Evolutionary conservation across 2,329 filamentous ascomycete genomes (phyloP).

Genomic region (Neonectria neomacrospora): DNA sequence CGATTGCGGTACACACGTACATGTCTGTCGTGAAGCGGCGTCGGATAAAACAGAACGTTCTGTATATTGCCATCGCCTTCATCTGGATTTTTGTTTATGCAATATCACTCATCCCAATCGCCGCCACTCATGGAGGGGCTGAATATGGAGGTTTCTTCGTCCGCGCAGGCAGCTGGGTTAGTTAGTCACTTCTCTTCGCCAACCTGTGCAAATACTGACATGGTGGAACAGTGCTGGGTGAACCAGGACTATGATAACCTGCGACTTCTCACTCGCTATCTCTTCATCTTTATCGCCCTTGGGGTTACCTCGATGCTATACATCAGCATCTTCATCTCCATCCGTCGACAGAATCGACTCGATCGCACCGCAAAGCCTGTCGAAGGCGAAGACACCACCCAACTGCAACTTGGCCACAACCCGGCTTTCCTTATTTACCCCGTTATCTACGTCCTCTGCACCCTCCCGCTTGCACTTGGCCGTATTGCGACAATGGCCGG

Average conservation of each 20-base stretch:
- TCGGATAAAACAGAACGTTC: constrained; percentile 59
- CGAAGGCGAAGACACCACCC: constrained; percentile 27
- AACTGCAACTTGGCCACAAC: constrained; percentile 49
- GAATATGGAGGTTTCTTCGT: constrained; percentile 64
- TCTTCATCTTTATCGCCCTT: constrained; percentile 68
- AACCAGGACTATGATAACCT: constrained; percentile 63
- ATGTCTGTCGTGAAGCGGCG: constrained; percentile 68
- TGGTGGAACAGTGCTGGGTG: constrained; percentile 67
- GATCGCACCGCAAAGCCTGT: constrained; percentile 14
- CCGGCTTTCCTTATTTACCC: constrained; percentile 74
- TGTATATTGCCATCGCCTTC: constrained; percentile 59
- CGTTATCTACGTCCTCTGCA: constrained; percentile 75
- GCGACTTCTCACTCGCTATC: constrained; percentile 70
- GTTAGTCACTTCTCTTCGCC: constrained; percentile 35
- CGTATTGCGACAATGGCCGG: constrained; percentile 72
- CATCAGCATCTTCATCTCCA: constrained; percentile 53
- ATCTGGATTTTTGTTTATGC: constrained; percentile 71
- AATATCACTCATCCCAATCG: constrained; percentile 64
- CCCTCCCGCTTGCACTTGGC: constrained; percentile 71
- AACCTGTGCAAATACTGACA: constrained; percentile 20
- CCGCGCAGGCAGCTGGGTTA: constrained; percentile 72
- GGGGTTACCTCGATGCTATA: constrained; percentile 54
- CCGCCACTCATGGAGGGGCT: constrained; percentile 55
- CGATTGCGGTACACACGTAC: constrained; percentile 75
- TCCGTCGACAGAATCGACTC: constrained; percentile 45